Conservation (phyloP, 129 eudicot genomes). For the Helianthus tuberosus region DNA sequence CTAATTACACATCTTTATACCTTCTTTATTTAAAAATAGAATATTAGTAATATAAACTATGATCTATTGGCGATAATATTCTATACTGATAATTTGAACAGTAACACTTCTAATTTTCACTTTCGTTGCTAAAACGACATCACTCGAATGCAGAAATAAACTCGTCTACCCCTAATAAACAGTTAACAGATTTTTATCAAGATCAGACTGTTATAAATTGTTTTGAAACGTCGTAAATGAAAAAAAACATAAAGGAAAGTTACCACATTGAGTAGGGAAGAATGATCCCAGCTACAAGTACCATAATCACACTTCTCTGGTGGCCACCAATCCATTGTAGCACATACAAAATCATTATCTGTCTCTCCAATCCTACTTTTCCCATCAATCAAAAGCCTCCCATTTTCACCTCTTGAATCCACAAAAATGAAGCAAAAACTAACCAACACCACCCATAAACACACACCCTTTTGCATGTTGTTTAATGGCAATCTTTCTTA, state of each 20-base stretch:
- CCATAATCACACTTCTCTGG: slow-evolving; percentile 96
- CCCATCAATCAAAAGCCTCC: slow-evolving; percentile 54
- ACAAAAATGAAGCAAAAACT: slow-evolving; percentile 37
- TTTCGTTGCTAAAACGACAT: too few species aligned
- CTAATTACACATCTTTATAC: not conserved
- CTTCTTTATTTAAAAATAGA: not conserved
- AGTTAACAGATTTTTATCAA: too few species aligned
- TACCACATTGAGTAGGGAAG: slow-evolving; percentile 93
- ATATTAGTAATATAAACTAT: too few species aligned
- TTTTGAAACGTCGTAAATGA: not conserved
- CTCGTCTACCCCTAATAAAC: too few species aligned
- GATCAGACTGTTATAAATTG: too few species aligned
- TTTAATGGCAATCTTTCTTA: slow-evolving; percentile 14
- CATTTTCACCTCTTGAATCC: slow-evolving; percentile 38
- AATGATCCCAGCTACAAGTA: slow-evolving; percentile 77
- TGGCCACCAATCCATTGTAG: slow-evolving; percentile 99
- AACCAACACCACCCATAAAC: slow-evolving; percentile 37
- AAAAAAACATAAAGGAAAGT: not conserved
- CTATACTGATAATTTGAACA: too few species aligned
- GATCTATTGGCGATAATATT: too few species aligned
- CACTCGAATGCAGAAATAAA: too few species aligned
- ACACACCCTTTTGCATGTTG: slow-evolving; percentile 41
- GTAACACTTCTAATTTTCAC: too few species aligned
- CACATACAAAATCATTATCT: slow-evolving; percentile 72
- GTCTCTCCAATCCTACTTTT: slow-evolving; percentile 46